phyloP scores from a whole-genome alignment of 345 rosid species.

The Eucalyptus viminalis region DNA sequence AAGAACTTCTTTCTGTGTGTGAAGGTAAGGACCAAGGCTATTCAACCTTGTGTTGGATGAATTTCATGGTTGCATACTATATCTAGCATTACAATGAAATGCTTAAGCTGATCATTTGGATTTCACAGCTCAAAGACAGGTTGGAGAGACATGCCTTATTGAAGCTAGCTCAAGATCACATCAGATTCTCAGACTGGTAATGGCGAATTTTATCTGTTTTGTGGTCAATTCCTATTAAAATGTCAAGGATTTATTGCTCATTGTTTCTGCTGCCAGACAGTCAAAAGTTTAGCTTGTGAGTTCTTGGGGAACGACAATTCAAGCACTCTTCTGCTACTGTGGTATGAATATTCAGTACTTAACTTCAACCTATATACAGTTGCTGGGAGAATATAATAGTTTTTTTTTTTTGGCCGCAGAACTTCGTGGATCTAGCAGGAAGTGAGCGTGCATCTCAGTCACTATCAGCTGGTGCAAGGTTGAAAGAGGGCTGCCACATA shows the following conservation, averaged over 20 bases:
- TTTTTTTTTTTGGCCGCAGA: slow-evolving; percentile 31
- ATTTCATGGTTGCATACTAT: background rate
- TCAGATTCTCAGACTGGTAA: slow-evolving; percentile 90
- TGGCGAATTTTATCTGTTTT: background rate
- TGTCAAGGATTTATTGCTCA: background rate
- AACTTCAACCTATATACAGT: background rate
- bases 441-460: slow-evolving; percentile 98
- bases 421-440: slow-evolving; percentile 92
- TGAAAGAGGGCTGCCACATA: slow-evolving; percentile 96
- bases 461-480: slow-evolving; percentile 71
- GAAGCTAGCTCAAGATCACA: slow-evolving; percentile 96
- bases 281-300: slow-evolving; percentile 72
- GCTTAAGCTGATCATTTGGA: background rate
- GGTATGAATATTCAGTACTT: slow-evolving; percentile 22
- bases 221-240: background rate
- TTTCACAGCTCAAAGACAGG: slow-evolving; percentile 85
- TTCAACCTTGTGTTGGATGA: background rate
- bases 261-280: slow-evolving; percentile 29
- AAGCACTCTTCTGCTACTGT: slow-evolving; percentile 78
- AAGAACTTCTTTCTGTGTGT: slow-evolving; percentile 66
- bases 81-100: background rate
- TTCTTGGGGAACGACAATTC: slow-evolving; percentile 45
- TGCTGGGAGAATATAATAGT: background rate
- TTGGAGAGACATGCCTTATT: slow-evolving; percentile 88
- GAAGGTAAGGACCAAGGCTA: slow-evolving; percentile 25